Base-by-base conservation (phyloP, 768 basidiomycete genomes). In the Russula brevipes region DNA sequence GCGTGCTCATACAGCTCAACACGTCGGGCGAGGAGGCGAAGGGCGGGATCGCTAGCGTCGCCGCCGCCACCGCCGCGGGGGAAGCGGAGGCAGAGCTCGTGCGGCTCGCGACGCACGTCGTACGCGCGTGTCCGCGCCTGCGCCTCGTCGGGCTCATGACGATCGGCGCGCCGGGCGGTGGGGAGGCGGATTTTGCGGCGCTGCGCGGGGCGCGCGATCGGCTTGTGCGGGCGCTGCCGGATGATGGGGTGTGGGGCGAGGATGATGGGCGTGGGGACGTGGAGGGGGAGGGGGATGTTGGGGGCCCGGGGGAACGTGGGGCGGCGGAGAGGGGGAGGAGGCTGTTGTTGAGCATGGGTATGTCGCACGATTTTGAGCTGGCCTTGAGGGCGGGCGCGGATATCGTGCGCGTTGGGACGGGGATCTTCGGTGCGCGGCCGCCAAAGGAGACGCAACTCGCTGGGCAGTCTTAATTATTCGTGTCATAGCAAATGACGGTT, bases 11-110 rank as follows among this genome's bases (percentile, higher is more conserved):
- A 41, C 97, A 98, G 73, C 81, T 98, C 71, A 99, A 99, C 75
- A 98, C 96, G 7, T 98, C 95, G 0, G 85, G 85, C n/a, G 97
- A 98, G 72, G 86, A 84, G 57, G 79, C 81, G 16, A 99, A 99
- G 75, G 94, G 94, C 0, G 97, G 97, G 1, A 76, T 98, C 14
- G 69, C 74, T 9, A 47, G 19, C 30, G 17, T 14, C 6, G 30
- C 16, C 17, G 16, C 11, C 14, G 7, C 4, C 19, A n/a, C 30
- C 50, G 6, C 6, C 11, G 24, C 30, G 24, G n/a, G 0, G 3
- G 39, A 12, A 2, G 8, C 63, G 74, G 14, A 72, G 4, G 57
- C 71, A 4, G 70, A 73, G 31, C 77, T 92, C 38, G 73, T 80
- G 47, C 77, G 80, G 49, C 81, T 98, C 24, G 94, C 90, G 4